Evolutionary conservation across 2,329 filamentous ascomycete species (phyloP).

Genomic region (Cladosporium sp.): DNA sequence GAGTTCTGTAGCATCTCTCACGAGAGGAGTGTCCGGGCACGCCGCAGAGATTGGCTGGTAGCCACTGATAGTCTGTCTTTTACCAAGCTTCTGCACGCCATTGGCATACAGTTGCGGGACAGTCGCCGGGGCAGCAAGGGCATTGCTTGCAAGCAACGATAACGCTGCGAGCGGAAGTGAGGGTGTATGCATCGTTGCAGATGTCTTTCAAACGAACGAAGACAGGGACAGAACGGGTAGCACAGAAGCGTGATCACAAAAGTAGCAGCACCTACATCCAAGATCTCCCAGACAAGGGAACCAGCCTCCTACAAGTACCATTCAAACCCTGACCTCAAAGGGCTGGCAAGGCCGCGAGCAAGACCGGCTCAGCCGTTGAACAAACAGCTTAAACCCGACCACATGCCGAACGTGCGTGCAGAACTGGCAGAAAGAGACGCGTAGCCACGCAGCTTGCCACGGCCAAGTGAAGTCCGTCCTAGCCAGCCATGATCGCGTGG

Average conservation of each 20-base stretch:
- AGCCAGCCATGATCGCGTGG: neutral
- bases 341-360: conserved; percentile 1
- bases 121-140: neutral
- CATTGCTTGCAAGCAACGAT: neutral
- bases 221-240: neutral
- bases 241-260: neutral
- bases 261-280: conserved; percentile 1
- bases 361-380: conserved; percentile 20
- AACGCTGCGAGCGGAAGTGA: conserved; percentile 6
- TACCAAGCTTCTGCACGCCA: conserved; percentile 9
- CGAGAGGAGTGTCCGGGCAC: conserved; percentile 45
- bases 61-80: conserved; percentile 4
- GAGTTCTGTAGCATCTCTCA: conserved; percentile 43
- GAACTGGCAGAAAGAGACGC: neutral
- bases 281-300: neutral
- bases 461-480: neutral
- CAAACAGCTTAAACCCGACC: conserved; percentile 13
- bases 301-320: conserved; percentile 19
- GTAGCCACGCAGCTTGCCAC: neutral
- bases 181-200: conserved; percentile 14
- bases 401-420: conserved; percentile 24
- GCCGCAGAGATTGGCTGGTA: conserved; percentile 41
- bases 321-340: conserved; percentile 1
- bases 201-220: conserved; percentile 8
- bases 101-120: conserved; percentile 11